Evolutionary conservation across 495 filamentous ascomycete species (phyloP), one percentile per base, ranked within the genome.

Genomic region (Penicillium ucsense): DNA sequence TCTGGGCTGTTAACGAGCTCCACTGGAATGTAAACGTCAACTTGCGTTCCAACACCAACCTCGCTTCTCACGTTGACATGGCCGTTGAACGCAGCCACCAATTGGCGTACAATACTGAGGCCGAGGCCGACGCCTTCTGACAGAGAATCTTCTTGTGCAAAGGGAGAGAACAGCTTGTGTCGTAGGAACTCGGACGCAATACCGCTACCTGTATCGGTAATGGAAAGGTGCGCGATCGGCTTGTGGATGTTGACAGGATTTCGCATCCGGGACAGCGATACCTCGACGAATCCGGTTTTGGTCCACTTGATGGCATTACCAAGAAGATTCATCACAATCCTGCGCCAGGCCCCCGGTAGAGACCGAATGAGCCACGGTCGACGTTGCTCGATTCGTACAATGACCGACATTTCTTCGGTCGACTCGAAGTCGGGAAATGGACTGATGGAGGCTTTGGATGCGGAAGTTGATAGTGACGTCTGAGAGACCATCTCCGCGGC

Each of bases 301-400:
- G 79, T 85, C 59, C 81, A 85, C 46, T 88, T 88, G 28, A 86
- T 63, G 0, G 84, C 76, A 59, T 88, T 88, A 7, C 84, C 81
- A 33, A 85, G 75, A 2, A 88, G 56, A 53, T 88, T 87, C 79
- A 86, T 82, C 29, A 88, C 69, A 8, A 86, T 74, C 20, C 84
- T 68, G 33, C 79, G 70, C 59, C 83, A 71, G 0, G 81, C 83
- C 3, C 82, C 83, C 1, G 81, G 72, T 31, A 83, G 71, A 0
- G 75, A 76, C 7, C 63, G 65, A 60, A 83, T 79, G 20, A 70
- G 57, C 68, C 77, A 84, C 35, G 74, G 65, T 2, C 62, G 56
- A 2, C 62, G 54, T 10, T 67, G 62, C 36, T 81, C 73, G 28
- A 84, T 71, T 50, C 81, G 75, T 4, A 85, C 59, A 34, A 81